Conservation (phyloP, 2,329 filamentous ascomycete genomes). For the Aspergillus alliaceus region DNA sequence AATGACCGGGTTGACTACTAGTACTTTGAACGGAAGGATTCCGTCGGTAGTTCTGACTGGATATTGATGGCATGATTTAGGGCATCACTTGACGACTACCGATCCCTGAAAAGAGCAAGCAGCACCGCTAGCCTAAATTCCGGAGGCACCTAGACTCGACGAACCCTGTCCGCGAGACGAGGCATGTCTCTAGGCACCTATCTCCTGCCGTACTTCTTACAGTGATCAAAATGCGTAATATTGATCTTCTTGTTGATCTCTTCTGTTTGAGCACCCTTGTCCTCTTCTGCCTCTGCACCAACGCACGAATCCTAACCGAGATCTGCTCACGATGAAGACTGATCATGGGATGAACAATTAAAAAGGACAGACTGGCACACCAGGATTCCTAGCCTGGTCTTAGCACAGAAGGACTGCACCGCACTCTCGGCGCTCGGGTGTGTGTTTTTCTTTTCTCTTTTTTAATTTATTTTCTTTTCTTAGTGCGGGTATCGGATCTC, state of each 20-base stretch:
- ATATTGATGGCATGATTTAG: conserved; percentile 4
- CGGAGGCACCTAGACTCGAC: neutral
- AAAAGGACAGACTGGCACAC: neutral
- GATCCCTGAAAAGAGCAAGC: neutral
- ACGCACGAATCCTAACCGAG: neutral
- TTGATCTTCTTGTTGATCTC: neutral
- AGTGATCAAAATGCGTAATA: neutral
- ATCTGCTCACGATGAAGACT: neutral
- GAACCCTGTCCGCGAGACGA: neutral
- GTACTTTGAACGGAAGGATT: conserved; percentile 6
- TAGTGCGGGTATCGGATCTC: conserved; percentile 7
- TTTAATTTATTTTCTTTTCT: neutral
- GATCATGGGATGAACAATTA: neutral
- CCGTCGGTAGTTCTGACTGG: neutral
- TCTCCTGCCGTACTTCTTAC: neutral
- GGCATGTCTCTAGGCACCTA: neutral
- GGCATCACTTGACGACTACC: neutral
- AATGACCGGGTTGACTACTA: neutral
- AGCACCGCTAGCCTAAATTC: neutral
- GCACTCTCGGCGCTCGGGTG: conserved; percentile 2
- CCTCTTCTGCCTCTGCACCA: neutral
- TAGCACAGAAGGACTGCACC: neutral
- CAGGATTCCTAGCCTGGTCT: neutral
- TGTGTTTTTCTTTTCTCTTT: neutral
- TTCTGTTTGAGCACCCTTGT: neutral